These are phyloP conservation scores for Vickermania ingenoplastis DNA, from an alignment of 208 protist genomes.

Conservation along the genomic window DNA sequence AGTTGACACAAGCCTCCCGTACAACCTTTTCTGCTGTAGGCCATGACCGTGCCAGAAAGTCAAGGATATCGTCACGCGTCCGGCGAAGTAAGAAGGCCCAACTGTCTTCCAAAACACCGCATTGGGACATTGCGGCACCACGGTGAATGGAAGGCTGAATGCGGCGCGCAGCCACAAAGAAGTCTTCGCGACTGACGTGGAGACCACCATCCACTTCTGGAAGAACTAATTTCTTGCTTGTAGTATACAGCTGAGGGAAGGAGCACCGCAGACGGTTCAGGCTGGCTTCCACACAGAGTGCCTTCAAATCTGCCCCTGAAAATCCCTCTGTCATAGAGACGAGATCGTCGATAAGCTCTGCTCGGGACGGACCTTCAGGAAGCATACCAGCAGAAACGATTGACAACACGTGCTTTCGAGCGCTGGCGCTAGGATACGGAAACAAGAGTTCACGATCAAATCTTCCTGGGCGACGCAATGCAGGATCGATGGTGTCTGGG, in stretches of 20 bases:
- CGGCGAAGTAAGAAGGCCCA: conserved; percentile 46
- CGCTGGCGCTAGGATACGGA: conserved; percentile 59
- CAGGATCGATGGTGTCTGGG: conserved; percentile 94
- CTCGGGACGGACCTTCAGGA: conserved; percentile 45
- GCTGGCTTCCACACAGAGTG: conserved; percentile 98
- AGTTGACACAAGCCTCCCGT: conserved; percentile 27
- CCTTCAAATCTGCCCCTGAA: conserved; percentile 97
- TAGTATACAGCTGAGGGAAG: conserved; percentile 73
- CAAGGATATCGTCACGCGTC: conserved; percentile 27
- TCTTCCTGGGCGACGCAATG: conserved; percentile 92
- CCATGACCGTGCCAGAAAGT: conserved; percentile 30
- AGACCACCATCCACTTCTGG: conserved; percentile 13
- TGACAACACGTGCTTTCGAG: conserved; percentile 74
- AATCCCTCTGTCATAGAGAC: conserved; percentile 93
- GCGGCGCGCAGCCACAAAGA: conserved; percentile 53
- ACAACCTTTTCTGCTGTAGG: conserved; percentile 34
- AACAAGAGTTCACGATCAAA: conserved; percentile 96
- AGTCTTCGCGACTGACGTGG: conserved; percentile 44
- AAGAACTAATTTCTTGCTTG: conserved; percentile 30
- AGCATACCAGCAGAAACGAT: conserved; percentile 98
- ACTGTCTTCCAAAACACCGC: conserved; percentile 15
- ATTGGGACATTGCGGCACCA: background rate
- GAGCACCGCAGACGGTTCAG: conserved; percentile 60
- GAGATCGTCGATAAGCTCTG: conserved; percentile 81
- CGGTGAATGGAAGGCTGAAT: conserved; percentile 58